Conservation (phyloP, 306 rosid genomes). For the Fragaria vesca region DNA sequence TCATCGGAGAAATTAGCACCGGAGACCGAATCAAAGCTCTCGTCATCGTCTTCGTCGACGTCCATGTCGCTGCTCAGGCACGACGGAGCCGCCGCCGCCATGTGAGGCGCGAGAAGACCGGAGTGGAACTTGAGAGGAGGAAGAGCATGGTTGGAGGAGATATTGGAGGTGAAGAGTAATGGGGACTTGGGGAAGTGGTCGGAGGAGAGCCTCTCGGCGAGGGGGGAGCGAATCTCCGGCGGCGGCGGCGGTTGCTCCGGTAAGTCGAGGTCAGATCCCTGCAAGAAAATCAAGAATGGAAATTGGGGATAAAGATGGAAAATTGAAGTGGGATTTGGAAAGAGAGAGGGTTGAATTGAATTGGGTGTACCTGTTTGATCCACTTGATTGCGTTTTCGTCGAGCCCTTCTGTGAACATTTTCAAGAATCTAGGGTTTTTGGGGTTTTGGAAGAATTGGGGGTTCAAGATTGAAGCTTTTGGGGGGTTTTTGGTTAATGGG, state of each 20-base stretch:
- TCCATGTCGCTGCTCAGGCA: slow-evolving; percentile 19
- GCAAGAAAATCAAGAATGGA: neutral
- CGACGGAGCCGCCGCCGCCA: slow-evolving; percentile 32
- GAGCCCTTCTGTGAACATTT: slow-evolving; percentile 90
- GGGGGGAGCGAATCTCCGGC: slow-evolving; percentile 53
- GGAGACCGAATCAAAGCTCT: slow-evolving; percentile 51
- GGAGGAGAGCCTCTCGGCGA: slow-evolving; percentile 36
- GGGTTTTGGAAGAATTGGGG: neutral
- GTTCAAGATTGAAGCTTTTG: neutral
- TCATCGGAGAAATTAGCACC: slow-evolving; percentile 51
- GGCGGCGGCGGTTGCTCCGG: slow-evolving; percentile 21
- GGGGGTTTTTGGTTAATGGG: neutral
- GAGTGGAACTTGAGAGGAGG: slow-evolving; percentile 81
- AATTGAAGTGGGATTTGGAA: neutral
- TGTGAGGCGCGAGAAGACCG: slow-evolving; percentile 49
- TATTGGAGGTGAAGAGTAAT: slow-evolving; percentile 25
- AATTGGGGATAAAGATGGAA: neutral
- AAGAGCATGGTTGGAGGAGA: slow-evolving; percentile 34
- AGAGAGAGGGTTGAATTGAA: neutral
- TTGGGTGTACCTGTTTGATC: slow-evolving; percentile 67
- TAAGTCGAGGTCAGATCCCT: slow-evolving; percentile 50
- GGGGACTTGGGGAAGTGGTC: slow-evolving; percentile 63
- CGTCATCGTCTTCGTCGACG: slow-evolving; percentile 39
- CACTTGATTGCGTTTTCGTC: slow-evolving; percentile 88
- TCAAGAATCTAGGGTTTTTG: neutral